Conservation (phyloP, 2,329 filamentous ascomycete species). For the Hymenoscyphus linearis region DNA sequence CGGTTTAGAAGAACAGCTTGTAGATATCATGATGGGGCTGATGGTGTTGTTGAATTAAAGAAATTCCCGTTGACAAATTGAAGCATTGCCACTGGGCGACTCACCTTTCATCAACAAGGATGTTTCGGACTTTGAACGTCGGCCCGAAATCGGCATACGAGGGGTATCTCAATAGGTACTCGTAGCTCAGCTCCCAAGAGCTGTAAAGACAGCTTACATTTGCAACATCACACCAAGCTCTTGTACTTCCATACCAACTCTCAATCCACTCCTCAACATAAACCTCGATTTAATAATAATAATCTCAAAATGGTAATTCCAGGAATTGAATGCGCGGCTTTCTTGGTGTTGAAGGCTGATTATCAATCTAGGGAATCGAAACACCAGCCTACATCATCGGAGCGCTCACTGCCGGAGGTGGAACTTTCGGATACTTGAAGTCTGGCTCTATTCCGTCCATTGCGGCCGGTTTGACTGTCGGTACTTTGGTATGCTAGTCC, state of each 20-base stretch:
- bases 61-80: neutral
- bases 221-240: neutral
- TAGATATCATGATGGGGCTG: no score
- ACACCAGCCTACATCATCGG: slow-evolving; percentile 74
- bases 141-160: neutral
- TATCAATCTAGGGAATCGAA: slow-evolving; percentile 35
- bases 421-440: slow-evolving; percentile 78
- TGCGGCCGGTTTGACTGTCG: slow-evolving; percentile 78
- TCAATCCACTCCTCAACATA: neutral
- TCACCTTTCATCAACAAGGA: neutral
- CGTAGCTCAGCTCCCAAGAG: neutral
- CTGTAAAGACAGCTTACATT: neutral
- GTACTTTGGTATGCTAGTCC: slow-evolving; percentile 48
- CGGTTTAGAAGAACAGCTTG: no score
- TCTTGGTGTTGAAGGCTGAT: slow-evolving; percentile 2
- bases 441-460: slow-evolving; percentile 85
- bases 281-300: neutral
- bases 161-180: neutral
- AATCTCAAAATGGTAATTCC: slow-evolving; percentile 25
- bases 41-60: no score
- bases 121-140: neutral
- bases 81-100: neutral
- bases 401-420: slow-evolving; percentile 77
- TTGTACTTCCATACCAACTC: neutral
- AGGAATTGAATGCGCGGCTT: neutral